Evolutionary conservation across 495 filamentous ascomycete genomes (phyloP), one percentile per base, ranked within the genome.

Genomic region (Oleoguttula mirabilis): DNA sequence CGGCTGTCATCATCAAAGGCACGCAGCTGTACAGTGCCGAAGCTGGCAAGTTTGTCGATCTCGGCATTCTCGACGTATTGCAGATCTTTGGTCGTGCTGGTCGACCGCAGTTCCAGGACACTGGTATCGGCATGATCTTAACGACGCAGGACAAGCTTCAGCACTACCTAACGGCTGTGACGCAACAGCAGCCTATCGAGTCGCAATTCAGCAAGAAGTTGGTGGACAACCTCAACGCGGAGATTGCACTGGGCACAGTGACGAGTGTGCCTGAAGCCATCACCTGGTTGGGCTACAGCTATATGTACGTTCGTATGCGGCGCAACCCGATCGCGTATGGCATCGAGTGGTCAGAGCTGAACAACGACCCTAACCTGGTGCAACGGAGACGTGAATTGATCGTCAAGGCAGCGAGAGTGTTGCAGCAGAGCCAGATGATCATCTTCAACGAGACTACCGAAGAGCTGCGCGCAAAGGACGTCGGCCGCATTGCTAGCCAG

Each of bases 41-140:
- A 60, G 88, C 90, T 45, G 90, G 90, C 60, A 92, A 88, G 66
- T 96, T 95, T 55, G 80, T 94, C 19, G 92, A 96, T 56, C 70
- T 99, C 11, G 88, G 90, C 8, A 99, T 99, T 50, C 73, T 99
- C 3, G 90, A 99, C 59, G 90, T 99, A 10, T 66, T 99, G 47
- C 90, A 99, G 62, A 99, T 99, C 31, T 99, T 99, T 57, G 90
- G 90, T 66, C 84, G 90, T 68, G 90, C 90, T 48, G 90, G 90
- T 69, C 78, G 90, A 58, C 90, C 90, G 17, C 90, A 99, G 55
- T 99, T 93, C 52, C 85, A 94, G 55, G 88, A 94, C 52, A 82
- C 76, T 36, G 90, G 90, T 64, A 93, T 94, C 51, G 90, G 90
- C 30, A 94, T 94, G 65, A 96, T 99, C 41, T 88, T 84, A 52